Conservation (phyloP, 345 rosid genomes). For the Firmiana major region DNA sequence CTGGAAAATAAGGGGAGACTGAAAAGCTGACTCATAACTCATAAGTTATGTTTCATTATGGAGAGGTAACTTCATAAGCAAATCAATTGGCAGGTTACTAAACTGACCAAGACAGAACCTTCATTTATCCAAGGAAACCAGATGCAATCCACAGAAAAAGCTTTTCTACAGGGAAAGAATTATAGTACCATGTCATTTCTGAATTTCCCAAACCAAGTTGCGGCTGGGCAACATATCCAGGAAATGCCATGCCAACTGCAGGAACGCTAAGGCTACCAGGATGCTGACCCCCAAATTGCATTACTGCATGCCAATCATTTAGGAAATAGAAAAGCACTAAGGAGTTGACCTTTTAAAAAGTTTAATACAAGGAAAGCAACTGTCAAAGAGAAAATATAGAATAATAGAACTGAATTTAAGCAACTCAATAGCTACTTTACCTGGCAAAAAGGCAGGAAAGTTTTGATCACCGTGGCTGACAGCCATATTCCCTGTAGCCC, state of each 20-base stretch:
- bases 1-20: not conserved
- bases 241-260: conserved; percentile 92
- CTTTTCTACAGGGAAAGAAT: not conserved
- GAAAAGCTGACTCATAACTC: not conserved
- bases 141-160: not conserved
- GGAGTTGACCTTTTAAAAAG: not conserved
- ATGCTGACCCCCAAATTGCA: conserved; percentile 94
- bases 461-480: conserved; percentile 69
- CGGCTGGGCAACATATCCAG: conserved; percentile 76
- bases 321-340: not conserved
- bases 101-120: not conserved
- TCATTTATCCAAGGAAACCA: not conserved
- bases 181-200: conserved; percentile 84
- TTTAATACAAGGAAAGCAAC: not conserved
- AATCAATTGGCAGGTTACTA: not conserved
- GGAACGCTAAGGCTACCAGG: conserved; percentile 81
- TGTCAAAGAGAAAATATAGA: not conserved
- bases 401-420: not conserved
- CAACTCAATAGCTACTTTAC: conserved; percentile 29
- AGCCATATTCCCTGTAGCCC: conserved; percentile 57
- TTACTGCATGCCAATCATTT: conserved; percentile 43
- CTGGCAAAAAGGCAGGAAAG: conserved; percentile 81
- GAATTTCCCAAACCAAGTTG: conserved; percentile 90
- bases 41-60: not conserved
- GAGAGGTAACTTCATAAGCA: not conserved